Evolutionary conservation across 441 rosid species (phyloP).

Genomic region (Manihot esculenta): DNA sequence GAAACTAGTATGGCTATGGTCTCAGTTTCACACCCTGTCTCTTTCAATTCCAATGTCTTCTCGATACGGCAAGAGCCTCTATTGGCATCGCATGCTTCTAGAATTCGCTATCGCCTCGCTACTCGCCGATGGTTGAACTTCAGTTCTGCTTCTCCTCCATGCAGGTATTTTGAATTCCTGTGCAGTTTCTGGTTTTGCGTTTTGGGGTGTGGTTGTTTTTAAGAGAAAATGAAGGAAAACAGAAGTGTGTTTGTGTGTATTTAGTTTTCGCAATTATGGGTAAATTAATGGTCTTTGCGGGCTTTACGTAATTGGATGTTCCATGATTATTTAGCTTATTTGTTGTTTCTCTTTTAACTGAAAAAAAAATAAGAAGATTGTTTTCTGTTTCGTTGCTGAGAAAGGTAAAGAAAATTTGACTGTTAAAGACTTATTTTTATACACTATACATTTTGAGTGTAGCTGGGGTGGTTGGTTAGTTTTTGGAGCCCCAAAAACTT

Average conservation of each 20-base stretch:
- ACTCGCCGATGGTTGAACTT: constrained; percentile 62
- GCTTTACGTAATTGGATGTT: not conserved
- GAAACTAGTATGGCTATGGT: constrained; percentile 40
- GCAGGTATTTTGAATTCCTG: constrained; percentile 33
- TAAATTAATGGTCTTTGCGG: not conserved
- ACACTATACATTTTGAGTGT: too few relatives aligned
- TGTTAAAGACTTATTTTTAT: not conserved
- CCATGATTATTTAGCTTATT: not conserved
- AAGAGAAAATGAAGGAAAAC: not conserved
- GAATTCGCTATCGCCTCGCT: constrained; percentile 62
- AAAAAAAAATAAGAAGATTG: not conserved
- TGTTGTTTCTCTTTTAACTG: not conserved
- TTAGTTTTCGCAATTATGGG: not conserved
- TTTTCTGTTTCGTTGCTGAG: constrained; percentile 10
- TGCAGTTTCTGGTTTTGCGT: not conserved
- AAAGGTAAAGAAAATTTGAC: constrained; percentile 1
- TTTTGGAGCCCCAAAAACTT: not conserved
- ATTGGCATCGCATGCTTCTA: constrained; percentile 39
- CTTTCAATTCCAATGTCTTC: constrained; percentile 24
- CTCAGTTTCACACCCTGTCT: constrained; percentile 40
- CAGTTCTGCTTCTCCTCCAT: constrained; percentile 24
- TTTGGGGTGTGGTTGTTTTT: not conserved
- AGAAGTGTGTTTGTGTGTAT: too few relatives aligned
- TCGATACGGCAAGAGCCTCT: constrained; percentile 30
- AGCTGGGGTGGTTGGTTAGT: not conserved